Base-by-base conservation (phyloP, 2,329 filamentous ascomycete genomes). In the Exophiala alcalophila region DNA sequence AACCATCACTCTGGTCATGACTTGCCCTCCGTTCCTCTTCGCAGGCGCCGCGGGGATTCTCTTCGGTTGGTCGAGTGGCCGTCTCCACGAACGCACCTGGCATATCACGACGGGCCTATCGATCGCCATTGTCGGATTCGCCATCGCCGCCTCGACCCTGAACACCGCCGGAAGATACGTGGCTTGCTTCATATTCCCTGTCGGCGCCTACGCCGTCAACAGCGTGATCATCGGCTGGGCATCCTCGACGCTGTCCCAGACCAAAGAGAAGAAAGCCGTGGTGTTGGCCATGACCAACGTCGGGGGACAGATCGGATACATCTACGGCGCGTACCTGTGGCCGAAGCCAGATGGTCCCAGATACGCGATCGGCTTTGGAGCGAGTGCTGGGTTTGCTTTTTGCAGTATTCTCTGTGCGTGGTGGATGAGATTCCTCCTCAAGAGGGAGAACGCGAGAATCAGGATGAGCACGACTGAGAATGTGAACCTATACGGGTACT, bases 121-220 rank as follows among this genome's bases (percentile, higher is more conserved):
- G 3, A 5, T 49, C 36, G 26, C 46, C 5, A 70, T 77, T 19
- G 50, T 70, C 19, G 74, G 74, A 4, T 73, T 70, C 41, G 56
- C 76, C 32, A 62, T 78, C 43, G 77, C 76, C 60, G 76, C 77
- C 68, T 68, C 68, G 4, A 72, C 69, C 5, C 54, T 65, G 4
- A 54, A 55, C 14, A 76, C 77, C 38, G 73, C 70, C 0, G 67
- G 73, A 0, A 67, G 72, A n/a, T 80, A 77, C 62, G 71, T 76
- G 58, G 69, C 68, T 18, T 63, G 76, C 40, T 77, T 77, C 64
- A 60, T 77, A 2, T 48, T 33, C 26, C 35, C 21, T 10, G 27
- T 37, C 59, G 63, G 41, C 55, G 67, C 39, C 44, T 77, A 77
- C 50, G 67, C 71, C 6, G 71, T 71, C 57, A 74, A 74, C 60